Base-by-base conservation (phyloP, 2,329 filamentous ascomycete species). In the Podosphaera fusca region DNA sequence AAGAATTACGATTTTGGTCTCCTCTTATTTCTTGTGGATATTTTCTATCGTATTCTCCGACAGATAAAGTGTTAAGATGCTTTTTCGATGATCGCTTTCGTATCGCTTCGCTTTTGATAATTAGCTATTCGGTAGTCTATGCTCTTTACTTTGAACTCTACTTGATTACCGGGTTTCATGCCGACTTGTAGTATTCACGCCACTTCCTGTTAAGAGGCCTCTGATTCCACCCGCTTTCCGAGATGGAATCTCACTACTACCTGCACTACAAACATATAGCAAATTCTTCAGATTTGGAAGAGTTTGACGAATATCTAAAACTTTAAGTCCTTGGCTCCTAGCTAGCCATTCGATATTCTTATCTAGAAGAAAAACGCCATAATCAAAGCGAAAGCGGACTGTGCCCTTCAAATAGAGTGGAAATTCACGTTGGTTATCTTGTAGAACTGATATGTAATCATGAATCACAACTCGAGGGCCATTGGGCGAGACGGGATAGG, bases 361-460 rank as follows among this genome's bases (percentile, higher is more conserved):
- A 72, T 96, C 96, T 12, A 98, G 76, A n/a, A 96, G 73, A 64
- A 96, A 98, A 67, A 95, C 92, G 9, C 76, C 92, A 68, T 96
- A 98, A 64, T 96, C 90, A 69, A 96, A 96, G 2, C 90, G 82
- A 71, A 90, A 96, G 51, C 88, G 80, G 0, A 87, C 80, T 2
- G 79, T 77, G 65, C 78, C 76, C 61, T 76, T n/a, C 71, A 85
- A 69, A 69, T 89, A 89, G 0, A 98, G 75, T 0, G 92, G 92
- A 64, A 94, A 98, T 4, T 80, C 81, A 51, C 81, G 77, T 57
- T 78, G 70, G 5, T 67, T 65, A 42, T 67, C 67, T 54, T 61
- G 58, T 5, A 80, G 68, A 33, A 76, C 71, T 29, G 75, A 79
- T 49, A 95, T 84, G 4, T 84, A 80, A 65, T 95, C 89, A 52